phyloP scores from a whole-genome alignment of 768 basidiomycete genomes.

The Boletus vinaceobasis region DNA sequence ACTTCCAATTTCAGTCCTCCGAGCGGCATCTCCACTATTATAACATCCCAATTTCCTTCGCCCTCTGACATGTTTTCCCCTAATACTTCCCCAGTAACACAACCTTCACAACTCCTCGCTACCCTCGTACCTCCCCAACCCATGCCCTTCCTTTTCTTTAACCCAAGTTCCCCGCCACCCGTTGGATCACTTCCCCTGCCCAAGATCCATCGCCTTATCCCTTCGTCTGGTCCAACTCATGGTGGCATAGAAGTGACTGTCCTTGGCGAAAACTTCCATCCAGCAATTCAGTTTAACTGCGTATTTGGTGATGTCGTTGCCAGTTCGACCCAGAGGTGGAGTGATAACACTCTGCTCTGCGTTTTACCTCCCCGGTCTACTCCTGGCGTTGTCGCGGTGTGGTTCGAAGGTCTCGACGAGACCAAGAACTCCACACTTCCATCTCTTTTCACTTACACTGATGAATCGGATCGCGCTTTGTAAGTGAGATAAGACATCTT shows the following conservation, averaged over 20 bases:
- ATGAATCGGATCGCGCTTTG: constrained; percentile 87
- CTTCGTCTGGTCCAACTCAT: constrained; percentile 78
- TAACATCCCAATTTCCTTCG: constrained; percentile 17
- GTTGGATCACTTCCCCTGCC: constrained; percentile 53
- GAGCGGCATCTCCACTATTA: constrained; percentile 11
- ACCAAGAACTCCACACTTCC: constrained; percentile 51
- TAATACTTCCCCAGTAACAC: constrained; percentile 12
- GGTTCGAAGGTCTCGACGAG: constrained; percentile 75
- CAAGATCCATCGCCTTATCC: constrained; percentile 82
- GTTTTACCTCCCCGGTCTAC: constrained; percentile 77
- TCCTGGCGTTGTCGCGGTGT: constrained; percentile 86
- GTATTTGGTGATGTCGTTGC: constrained; percentile 83
- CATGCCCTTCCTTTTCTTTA: constrained; percentile 63
- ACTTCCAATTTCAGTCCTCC: constrained; percentile 15
- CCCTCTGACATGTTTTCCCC: constrained; percentile 20
- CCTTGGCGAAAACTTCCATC: constrained; percentile 86
- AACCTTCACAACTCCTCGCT: constrained; percentile 18
- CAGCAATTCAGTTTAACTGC: constrained; percentile 65
- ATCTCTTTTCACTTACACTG: constrained; percentile 83
- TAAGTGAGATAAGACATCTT: constrained; percentile 39
- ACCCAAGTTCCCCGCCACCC: constrained; percentile 46
- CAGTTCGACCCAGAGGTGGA: constrained; percentile 86
- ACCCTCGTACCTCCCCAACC: constrained; percentile 35
- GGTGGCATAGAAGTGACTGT: constrained; percentile 95
- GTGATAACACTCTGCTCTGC: constrained; percentile 90